Evolutionary conservation across 129 eudicot species (phyloP), one percentile per base, ranked within the genome.

Genomic region (Chrysanthemum seticuspe): DNA sequence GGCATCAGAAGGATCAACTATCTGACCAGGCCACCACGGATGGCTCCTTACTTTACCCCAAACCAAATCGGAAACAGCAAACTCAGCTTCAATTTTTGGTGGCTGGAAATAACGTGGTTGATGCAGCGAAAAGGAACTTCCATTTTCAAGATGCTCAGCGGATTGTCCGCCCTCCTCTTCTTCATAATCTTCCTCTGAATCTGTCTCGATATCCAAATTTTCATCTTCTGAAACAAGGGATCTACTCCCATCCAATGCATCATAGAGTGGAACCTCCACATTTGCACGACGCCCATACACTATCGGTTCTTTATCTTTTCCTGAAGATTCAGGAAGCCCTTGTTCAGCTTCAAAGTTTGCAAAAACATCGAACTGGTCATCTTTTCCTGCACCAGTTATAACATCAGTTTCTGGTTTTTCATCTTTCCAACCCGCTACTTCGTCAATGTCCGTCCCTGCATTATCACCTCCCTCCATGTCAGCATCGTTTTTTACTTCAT

Each of bases 11-110:
- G 91, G 85, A 69, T 82, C 79, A 47, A 87, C 83, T 77, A 92
- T 89, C 79, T 92, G 98, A 12, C 98, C 98, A 47, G 98, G 98
- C 98, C 98, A 92, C 98, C 98, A 92, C 5, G 98, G 98, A 77
- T 92, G 98, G 70, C 95, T 92, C 73, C 86, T 90, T 71, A 92
- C 91, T 71, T 92, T 89, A 10, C 98, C 98, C 98, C 98, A 92
- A 31, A 92, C 95, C 53, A 92, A 78, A 76, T 92, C 98, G 51
- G 91, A 79, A 66, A 72, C 81, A 9, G 83, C 44, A 71, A 89
- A 89, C 73, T 80, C 76, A 56, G 90, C 95, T 82, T 85, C 96
- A 9, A 40, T 70, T 92, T 69, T 83, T 21, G 86, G 85, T 56
- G 88, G 87, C 65, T 64, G 73, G 44, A 86, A 75, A 86, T 91